These are phyloP conservation scores for Terana coerulea DNA, from an alignment of 768 basidiomycete species.

Conservation along the genomic window DNA sequence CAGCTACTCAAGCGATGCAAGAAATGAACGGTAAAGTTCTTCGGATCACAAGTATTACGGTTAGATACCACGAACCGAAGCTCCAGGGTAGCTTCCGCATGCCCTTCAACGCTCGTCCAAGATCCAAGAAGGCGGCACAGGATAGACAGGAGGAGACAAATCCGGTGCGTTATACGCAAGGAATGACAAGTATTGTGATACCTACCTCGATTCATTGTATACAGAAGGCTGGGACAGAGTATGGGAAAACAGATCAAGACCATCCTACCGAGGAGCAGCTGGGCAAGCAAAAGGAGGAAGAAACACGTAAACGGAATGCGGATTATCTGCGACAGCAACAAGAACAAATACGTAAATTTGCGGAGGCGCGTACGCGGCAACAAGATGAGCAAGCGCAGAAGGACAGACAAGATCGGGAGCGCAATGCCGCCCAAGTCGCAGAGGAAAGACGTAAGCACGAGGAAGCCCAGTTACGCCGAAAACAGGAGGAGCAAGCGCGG, in stretches of 20 bases:
- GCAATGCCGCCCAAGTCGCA: not conserved
- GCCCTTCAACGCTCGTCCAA: not conserved
- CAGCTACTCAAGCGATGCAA: not conserved
- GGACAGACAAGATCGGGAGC: not conserved
- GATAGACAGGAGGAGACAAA: not conserved
- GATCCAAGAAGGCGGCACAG: not conserved
- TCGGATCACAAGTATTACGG: not conserved
- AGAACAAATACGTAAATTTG: too few relatives aligned
- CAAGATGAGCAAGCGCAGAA: not conserved
- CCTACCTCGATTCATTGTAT: not conserved
- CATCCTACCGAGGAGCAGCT: not conserved
- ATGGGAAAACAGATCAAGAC: not conserved
- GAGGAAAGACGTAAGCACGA: not conserved
- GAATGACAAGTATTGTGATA: not conserved
- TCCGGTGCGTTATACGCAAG: too few relatives aligned
- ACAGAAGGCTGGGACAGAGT: not conserved
- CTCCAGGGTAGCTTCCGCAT: not conserved
- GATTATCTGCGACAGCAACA: too few relatives aligned
- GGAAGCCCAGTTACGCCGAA: not conserved
- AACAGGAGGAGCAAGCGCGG: not conserved
- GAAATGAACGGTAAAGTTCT: not conserved
- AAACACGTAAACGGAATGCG: not conserved
- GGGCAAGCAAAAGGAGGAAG: not conserved
- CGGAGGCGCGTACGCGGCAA: too few relatives aligned
- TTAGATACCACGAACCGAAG: conserved; percentile 3